These are phyloP conservation scores for Chalciporus piperatus DNA, from an alignment of 768 basidiomycete genomes.

Conservation along the genomic window DNA sequence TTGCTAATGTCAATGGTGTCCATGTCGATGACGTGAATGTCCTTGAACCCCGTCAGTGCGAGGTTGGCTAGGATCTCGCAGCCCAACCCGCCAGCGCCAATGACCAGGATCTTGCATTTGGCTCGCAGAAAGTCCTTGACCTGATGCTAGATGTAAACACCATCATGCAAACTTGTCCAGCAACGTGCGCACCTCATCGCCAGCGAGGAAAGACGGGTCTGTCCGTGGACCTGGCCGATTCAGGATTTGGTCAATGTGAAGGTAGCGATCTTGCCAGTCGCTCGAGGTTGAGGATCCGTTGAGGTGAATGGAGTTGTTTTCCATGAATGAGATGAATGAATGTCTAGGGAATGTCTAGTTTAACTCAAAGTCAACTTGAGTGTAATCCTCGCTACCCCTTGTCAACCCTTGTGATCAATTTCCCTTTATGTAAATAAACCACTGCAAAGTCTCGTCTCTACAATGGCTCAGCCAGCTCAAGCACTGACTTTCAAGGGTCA, in stretches of 20 bases:
- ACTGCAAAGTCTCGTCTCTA: background rate
- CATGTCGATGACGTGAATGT: constrained; percentile 99
- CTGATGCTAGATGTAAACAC: constrained; percentile 37
- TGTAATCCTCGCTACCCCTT: too few species aligned
- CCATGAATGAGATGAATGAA: constrained; percentile 22
- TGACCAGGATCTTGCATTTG: constrained; percentile 90
- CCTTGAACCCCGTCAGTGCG: constrained; percentile 93
- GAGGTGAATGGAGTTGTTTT: constrained; percentile 16
- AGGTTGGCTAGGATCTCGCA: constrained; percentile 98
- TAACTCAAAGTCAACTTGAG: too few species aligned
- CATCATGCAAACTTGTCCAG: background rate
- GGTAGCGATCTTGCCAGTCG: constrained; percentile 66
- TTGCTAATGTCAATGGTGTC: constrained; percentile 99
- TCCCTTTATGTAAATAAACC: constrained; percentile 26
- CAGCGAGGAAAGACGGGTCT: constrained; percentile 77
- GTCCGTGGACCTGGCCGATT: constrained; percentile 88
- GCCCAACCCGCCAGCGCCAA: constrained; percentile 95
- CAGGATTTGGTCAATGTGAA: constrained; percentile 83
- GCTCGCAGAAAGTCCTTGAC: constrained; percentile 84
- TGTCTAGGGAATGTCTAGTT: constrained; percentile 12
- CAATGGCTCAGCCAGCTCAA: constrained; percentile 40
- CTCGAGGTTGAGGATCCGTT: constrained; percentile 36
- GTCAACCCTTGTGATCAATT: background rate
- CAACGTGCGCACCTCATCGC: constrained; percentile 60
- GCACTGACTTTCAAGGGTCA: constrained; percentile 73